phyloP scores from a whole-genome alignment of 768 basidiomycete species.

The Polyporus arcularius region DNA sequence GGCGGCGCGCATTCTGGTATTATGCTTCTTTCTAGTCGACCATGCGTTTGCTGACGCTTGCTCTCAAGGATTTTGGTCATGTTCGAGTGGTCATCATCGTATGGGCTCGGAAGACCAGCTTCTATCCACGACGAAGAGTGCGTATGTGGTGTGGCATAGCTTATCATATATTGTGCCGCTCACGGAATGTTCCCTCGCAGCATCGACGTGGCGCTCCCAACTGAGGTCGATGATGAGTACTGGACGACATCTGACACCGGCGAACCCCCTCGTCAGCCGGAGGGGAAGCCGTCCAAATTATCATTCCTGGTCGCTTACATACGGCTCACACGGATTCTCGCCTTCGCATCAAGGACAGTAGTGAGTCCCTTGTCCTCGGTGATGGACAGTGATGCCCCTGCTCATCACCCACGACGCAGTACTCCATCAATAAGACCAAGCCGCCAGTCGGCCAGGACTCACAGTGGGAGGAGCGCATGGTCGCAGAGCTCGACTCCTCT shows the following conservation, averaged over 20 bases:
- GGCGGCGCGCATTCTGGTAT: conserved; percentile 54
- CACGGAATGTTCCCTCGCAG: conserved; percentile 31
- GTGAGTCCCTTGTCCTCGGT: conserved; percentile 33
- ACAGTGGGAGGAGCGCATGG: conserved; percentile 64
- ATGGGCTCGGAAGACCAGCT: conserved; percentile 64
- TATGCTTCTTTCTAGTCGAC: neutral
- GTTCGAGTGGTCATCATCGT: conserved; percentile 36
- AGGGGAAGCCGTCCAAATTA: conserved; percentile 53
- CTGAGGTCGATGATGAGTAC: conserved; percentile 71
- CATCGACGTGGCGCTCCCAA: conserved; percentile 60
- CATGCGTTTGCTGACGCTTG: neutral
- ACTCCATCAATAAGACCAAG: conserved; percentile 68
- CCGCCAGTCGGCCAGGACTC: conserved; percentile 51
- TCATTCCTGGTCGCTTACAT: conserved; percentile 55
- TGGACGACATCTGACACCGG: conserved; percentile 55
- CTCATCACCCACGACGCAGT: conserved; percentile 40
- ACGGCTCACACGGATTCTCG: conserved; percentile 63
- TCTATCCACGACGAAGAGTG: conserved; percentile 74
- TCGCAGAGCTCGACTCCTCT: conserved; percentile 73
- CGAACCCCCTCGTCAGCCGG: conserved; percentile 62
- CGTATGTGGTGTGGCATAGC: neutral
- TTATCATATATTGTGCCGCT: neutral
- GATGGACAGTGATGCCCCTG: too few relatives aligned
- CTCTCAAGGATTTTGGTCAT: conserved; percentile 15
- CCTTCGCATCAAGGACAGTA: conserved; percentile 62